Evolutionary conservation across 768 basidiomycete genomes (phyloP).

Genomic region (Leccinum arenicola): DNA sequence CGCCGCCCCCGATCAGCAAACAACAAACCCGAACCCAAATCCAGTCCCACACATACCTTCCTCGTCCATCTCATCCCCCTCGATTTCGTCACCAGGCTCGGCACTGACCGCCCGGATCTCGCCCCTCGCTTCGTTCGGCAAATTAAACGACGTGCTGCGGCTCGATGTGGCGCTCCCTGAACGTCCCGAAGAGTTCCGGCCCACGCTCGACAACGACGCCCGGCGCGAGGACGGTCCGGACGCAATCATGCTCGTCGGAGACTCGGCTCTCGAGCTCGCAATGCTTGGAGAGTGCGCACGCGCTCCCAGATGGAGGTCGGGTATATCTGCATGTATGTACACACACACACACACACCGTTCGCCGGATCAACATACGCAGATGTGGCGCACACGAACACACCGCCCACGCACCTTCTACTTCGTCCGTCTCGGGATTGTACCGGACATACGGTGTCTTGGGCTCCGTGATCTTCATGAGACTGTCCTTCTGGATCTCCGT

Average conservation of each 20-base stretch:
- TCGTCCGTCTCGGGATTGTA: constrained; percentile 86
- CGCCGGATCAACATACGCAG: neutral
- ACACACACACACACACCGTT: too few relatives aligned
- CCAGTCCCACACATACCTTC: constrained; percentile 50
- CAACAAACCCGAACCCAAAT: neutral
- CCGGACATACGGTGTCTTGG: constrained; percentile 94
- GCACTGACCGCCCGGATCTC: constrained; percentile 48
- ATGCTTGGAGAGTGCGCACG: constrained; percentile 34
- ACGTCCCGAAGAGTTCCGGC: constrained; percentile 50
- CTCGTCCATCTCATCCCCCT: constrained; percentile 86
- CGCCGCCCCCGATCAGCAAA: neutral
- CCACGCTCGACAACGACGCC: constrained; percentile 68
- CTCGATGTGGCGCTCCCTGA: constrained; percentile 66
- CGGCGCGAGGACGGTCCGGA: constrained; percentile 73
- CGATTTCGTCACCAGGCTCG: constrained; percentile 50
- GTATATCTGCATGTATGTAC: constrained; percentile 62
- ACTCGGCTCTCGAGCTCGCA: constrained; percentile 43
- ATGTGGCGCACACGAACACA: neutral
- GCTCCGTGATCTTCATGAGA: constrained; percentile 97
- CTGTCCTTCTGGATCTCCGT: constrained; percentile 95
- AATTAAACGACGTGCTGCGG: constrained; percentile 80
- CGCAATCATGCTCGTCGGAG: constrained; percentile 57
- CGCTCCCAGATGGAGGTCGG: constrained; percentile 61
- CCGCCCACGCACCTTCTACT: constrained; percentile 63
- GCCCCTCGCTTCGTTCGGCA: constrained; percentile 66